A percentile compares a stretch with the other conserved stretches of the same genome.
Evolutionary conservation across 2,329 filamentous ascomycete species (phyloP).

Genomic region (Triangularia setosa): DNA sequence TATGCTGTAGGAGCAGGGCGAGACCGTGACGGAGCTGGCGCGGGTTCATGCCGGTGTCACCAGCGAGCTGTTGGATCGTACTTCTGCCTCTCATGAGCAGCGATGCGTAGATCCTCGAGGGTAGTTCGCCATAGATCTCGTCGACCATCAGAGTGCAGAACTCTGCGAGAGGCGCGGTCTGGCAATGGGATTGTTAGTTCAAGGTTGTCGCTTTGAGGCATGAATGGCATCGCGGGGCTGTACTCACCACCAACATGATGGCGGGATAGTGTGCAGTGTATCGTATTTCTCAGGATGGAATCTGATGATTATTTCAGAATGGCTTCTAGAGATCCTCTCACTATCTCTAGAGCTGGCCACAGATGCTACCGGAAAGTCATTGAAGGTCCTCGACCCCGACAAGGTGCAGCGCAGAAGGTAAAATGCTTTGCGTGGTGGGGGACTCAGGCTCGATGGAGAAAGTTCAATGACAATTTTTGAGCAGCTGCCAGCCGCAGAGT

Average conservation of each 20-base stretch:
- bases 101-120: constrained; percentile 78
- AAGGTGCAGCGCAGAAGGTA: constrained; percentile 22
- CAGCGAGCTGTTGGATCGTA: constrained; percentile 63
- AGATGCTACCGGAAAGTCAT: constrained; percentile 66
- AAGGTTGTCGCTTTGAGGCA: neutral
- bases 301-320: constrained; percentile 24
- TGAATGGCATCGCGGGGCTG: neutral
- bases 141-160: constrained; percentile 86
- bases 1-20: constrained; percentile 81
- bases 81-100: constrained; percentile 78
- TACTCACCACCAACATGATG: constrained; percentile 36
- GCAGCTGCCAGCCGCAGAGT: constrained; percentile 15
- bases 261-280: constrained; percentile 6
- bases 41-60: constrained; percentile 68
- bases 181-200: constrained; percentile 26
- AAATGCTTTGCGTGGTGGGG: constrained; percentile 24
- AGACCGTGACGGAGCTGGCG: constrained; percentile 77
- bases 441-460: constrained; percentile 13
- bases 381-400: constrained; percentile 34
- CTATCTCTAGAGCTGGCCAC: constrained; percentile 71
- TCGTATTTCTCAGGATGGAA: neutral
- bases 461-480: constrained; percentile 20
- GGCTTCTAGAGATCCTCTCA: constrained; percentile 73
- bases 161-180: constrained; percentile 75
- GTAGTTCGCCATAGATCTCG: constrained; percentile 86